Conservation (phyloP, 441 rosid species). For the Eutrema salsugineum region DNA sequence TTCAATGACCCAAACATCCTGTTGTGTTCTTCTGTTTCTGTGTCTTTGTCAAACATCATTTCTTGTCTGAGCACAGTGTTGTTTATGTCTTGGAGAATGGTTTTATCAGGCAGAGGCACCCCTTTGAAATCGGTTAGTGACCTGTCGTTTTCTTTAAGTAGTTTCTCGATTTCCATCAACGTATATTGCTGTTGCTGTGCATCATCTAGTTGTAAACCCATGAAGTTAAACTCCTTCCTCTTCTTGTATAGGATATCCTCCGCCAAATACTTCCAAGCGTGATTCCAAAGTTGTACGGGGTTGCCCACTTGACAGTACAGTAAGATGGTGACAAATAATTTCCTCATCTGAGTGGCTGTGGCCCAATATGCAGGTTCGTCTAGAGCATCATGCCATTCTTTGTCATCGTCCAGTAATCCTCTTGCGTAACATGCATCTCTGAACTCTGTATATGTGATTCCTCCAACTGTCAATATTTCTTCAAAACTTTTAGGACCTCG, state of each 20-base stretch:
- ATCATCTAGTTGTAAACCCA: background rate
- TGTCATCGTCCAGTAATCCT: background rate
- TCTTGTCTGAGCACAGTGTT: background rate
- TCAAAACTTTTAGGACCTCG: background rate
- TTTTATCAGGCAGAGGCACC: background rate
- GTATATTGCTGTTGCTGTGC: background rate
- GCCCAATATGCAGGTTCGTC: background rate
- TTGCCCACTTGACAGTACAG: background rate
- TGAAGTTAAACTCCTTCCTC: background rate
- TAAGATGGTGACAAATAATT: background rate
- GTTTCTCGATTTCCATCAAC: background rate
- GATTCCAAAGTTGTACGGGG: background rate
- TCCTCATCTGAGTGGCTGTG: background rate
- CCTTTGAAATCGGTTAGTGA: background rate
- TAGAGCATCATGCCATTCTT: background rate
- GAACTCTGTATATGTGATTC: background rate
- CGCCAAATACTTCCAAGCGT: background rate
- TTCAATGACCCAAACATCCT: background rate
- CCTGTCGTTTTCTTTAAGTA: background rate
- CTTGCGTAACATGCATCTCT: background rate
- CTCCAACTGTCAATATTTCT: background rate
- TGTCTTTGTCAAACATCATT: background rate
- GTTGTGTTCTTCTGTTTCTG: background rate
- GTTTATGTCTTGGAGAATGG: background rate
- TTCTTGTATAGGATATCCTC: background rate